Conservation (phyloP, 495 filamentous ascomycete genomes). For the Cercophora sp. region DNA sequence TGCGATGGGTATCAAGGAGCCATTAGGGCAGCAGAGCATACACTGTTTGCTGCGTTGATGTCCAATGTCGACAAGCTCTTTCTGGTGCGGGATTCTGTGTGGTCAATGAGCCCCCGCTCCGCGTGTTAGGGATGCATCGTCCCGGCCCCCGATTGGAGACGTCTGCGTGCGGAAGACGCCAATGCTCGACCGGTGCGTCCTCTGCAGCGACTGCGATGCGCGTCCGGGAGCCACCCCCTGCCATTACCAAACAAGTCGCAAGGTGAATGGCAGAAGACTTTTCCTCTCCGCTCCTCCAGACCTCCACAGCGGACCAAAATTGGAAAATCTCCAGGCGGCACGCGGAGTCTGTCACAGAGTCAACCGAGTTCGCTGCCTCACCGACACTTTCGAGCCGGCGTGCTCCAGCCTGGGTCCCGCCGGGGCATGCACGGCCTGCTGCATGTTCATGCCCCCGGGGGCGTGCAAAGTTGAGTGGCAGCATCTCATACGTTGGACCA, state of each 20-base stretch:
- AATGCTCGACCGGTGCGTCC: conserved; percentile 15
- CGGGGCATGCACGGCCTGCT: conserved; percentile 15
- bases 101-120: conserved; percentile 34
- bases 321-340: conserved; percentile 11
- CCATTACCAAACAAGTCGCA: conserved; percentile 16
- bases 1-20: conserved; percentile 12
- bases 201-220: conserved; percentile 8
- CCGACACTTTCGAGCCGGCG: conserved; percentile 25
- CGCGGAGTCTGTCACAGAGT: conserved; percentile 13
- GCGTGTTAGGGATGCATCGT: conserved; percentile 33
- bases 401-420: conserved; percentile 10
- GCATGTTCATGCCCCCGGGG: conserved; percentile 23
- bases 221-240: conserved; percentile 7
- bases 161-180: conserved; percentile 10
- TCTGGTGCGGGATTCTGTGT: conserved; percentile 27
- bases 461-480: conserved; percentile 21
- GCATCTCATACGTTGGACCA: conserved; percentile 24
- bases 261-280: conserved; percentile 8
- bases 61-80: conserved; percentile 42
- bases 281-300: not conserved
- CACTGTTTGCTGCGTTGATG: conserved; percentile 42
- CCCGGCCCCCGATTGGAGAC: conserved; percentile 35
- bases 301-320: conserved; percentile 11
- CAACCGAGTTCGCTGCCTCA: conserved; percentile 25
- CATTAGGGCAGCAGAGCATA: conserved; percentile 13